Conservation (phyloP, 202 grass and related monocot genomes). For the Zoysia matrella region DNA sequence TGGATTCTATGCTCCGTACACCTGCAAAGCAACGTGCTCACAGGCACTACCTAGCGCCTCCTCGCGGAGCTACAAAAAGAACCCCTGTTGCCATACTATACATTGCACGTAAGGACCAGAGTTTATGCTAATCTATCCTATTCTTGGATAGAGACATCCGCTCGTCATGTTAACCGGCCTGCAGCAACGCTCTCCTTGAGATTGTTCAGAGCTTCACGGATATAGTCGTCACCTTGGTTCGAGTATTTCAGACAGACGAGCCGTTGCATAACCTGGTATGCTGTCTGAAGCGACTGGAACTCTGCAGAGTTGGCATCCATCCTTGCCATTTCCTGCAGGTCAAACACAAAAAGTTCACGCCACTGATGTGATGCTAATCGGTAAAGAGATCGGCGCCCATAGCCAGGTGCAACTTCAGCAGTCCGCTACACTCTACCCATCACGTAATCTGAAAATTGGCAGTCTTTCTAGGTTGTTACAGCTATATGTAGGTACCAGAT, state of each 20-base stretch:
- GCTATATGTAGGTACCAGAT: background rate
- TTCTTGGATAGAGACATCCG: too few relatives aligned
- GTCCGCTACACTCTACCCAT: background rate
- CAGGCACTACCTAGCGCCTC: too few relatives aligned
- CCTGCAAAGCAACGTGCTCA: too few relatives aligned
- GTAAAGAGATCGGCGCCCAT: background rate
- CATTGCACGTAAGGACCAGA: too few relatives aligned
- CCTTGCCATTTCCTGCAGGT: constrained; percentile 72
- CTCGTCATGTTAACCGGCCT: too few relatives aligned
- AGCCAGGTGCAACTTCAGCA: background rate
- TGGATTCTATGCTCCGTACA: too few relatives aligned
- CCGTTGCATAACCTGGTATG: constrained; percentile 67
- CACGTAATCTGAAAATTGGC: background rate
- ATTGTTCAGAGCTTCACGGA: too few relatives aligned
- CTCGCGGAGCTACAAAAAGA: too few relatives aligned
- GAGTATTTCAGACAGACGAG: constrained; percentile 94
- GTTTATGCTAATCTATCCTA: too few relatives aligned
- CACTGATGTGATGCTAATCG: background rate
- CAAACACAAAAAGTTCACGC: background rate
- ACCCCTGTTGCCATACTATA: too few relatives aligned
- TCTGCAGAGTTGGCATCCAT: constrained; percentile 68
- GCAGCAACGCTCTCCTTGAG: too few relatives aligned
- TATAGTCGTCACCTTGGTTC: constrained; percentile 69
- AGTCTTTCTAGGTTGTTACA: background rate
- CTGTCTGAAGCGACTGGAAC: constrained; percentile 67